Conservation (phyloP, 345 rosid genomes). For the sweet orange (Citrus sinensis) region DVS_A1.0 CM039164.1:23726501-23727000, state of each 20-base stretch:
- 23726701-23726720: slow-evolving; percentile 33
- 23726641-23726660: slow-evolving; percentile 62
- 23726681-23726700: slow-evolving; percentile 49
- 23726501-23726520: slow-evolving; percentile 66
- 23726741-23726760: slow-evolving; percentile 50
- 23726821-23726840: slow-evolving; percentile 56
- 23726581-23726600: slow-evolving; percentile 64
- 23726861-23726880: slow-evolving; percentile 49
- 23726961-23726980: slow-evolving; percentile 43
- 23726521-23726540: slow-evolving; percentile 61
- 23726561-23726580: slow-evolving; percentile 53
- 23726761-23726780: slow-evolving; percentile 43
- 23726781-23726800: slow-evolving; percentile 52
- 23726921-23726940: slow-evolving; percentile 42
- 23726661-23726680: slow-evolving; percentile 37
- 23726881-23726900: slow-evolving; percentile 56
- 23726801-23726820: slow-evolving; percentile 65
- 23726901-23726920: slow-evolving; percentile 41
- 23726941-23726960: slow-evolving; percentile 46
- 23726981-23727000: slow-evolving; percentile 46
- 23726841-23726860: slow-evolving; percentile 46
- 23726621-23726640: slow-evolving; percentile 77
- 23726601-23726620: slow-evolving; percentile 63
- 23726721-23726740: slow-evolving; percentile 52
- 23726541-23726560: slow-evolving; percentile 55